These are phyloP conservation scores for Hypomontagnella submonticulosa DNA, from an alignment of 495 filamentous ascomycete species.

Conservation along the genomic window DNA sequence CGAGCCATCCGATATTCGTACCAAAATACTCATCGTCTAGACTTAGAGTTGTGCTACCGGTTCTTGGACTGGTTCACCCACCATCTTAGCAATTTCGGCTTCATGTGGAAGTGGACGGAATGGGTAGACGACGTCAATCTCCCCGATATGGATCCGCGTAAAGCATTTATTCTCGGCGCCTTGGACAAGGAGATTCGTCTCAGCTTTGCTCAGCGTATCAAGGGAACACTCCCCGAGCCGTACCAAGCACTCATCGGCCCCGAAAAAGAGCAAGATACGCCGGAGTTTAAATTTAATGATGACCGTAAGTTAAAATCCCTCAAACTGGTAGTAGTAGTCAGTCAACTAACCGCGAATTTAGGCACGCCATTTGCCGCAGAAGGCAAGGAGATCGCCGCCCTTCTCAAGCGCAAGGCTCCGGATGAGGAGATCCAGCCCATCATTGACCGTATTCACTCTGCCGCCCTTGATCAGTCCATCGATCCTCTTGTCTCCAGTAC, in stretches of 20 bases:
- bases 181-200: constrained; percentile 97
- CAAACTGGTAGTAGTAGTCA: background rate
- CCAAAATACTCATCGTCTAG: constrained; percentile 79
- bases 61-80: constrained; percentile 99
- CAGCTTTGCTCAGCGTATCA: constrained; percentile 95
- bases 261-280: constrained; percentile 91
- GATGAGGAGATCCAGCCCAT: constrained; percentile 83
- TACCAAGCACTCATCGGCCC: constrained; percentile 84
- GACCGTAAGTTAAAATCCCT: constrained; percentile 68
- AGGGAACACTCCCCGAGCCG: constrained; percentile 87
- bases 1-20: constrained; percentile 94
- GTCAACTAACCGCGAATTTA: constrained; percentile 47
- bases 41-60: constrained; percentile 84
- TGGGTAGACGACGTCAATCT: constrained; percentile 91
- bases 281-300: constrained; percentile 89
- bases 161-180: constrained; percentile 89
- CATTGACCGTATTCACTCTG: constrained; percentile 79
- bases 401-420: constrained; percentile 83
- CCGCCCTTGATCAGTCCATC: constrained; percentile 72
- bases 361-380: constrained; percentile 83
- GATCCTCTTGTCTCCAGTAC: constrained; percentile 85
- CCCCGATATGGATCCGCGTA: constrained; percentile 81
- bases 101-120: constrained; percentile 99
- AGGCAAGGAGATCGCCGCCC: constrained; percentile 78
- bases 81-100: constrained; percentile 98